phyloP scores from a whole-genome alignment of 495 filamentous ascomycete genomes.

The Tuber microsphaerosporum region DNA sequence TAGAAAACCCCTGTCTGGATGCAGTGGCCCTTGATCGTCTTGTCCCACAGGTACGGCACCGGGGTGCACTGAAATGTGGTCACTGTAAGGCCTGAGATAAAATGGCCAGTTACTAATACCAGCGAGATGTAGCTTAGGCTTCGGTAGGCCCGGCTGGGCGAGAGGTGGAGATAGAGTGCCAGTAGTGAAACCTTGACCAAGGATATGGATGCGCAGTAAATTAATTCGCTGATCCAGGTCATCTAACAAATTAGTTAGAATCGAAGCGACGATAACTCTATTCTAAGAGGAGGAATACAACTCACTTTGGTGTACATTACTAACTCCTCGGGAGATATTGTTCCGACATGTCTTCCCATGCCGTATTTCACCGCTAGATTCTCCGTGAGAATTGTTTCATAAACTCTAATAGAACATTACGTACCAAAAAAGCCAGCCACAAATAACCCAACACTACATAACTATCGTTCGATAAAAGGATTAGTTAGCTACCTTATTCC shows the following conservation, averaged over 20 bases:
- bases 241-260: constrained; percentile 16
- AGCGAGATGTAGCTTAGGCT: constrained; percentile 16
- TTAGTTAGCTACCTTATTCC: background rate
- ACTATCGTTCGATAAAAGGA: constrained; percentile 1
- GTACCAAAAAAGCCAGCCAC: constrained; percentile 25
- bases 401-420: background rate
- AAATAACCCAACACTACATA: constrained; percentile 19
- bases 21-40: constrained; percentile 48
- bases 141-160: constrained; percentile 18
- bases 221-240: constrained; percentile 27
- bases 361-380: constrained; percentile 16
- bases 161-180: constrained; percentile 33
- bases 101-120: constrained; percentile 15
- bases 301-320: constrained; percentile 21
- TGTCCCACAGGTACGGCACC: constrained; percentile 41
- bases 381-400: background rate
- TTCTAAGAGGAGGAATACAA: background rate
- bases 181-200: constrained; percentile 36
- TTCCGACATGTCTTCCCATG: constrained; percentile 18
- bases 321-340: constrained; percentile 19
- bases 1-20: constrained; percentile 46
- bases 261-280: background rate
- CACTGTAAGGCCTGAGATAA: constrained; percentile 30
- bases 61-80: constrained; percentile 53
- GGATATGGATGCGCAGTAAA: constrained; percentile 31